Evolutionary conservation across 129 eudicot genomes (phyloP).

Genomic region (Chrysanthemum makinoi): DNA sequence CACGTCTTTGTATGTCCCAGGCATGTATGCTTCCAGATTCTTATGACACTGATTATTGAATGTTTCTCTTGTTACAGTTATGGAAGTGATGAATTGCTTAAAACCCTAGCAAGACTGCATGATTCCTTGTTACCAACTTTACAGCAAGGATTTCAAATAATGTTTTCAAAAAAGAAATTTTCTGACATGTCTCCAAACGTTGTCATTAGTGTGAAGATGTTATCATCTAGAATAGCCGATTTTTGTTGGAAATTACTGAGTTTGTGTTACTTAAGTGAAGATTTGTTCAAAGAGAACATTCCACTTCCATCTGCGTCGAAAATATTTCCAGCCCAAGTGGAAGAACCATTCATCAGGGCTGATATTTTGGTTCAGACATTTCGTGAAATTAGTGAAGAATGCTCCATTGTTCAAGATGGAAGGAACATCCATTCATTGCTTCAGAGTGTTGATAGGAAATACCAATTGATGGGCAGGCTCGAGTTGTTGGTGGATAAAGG

Average conservation of each 20-base stretch:
- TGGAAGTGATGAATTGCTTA: conserved; percentile 78
- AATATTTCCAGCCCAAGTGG: conserved; percentile 93
- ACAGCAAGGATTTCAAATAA: conserved; percentile 50
- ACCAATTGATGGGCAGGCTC: conserved; percentile 53
- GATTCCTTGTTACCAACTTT: conserved; percentile 86
- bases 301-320: conserved; percentile 65
- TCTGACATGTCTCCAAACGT: conserved; percentile 36
- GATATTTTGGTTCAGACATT: conserved; percentile 75
- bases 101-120: conserved; percentile 64
- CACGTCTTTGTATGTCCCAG: not conserved
- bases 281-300: conserved; percentile 43
- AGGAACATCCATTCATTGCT: conserved; percentile 46
- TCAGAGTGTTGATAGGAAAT: conserved; percentile 61
- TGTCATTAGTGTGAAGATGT: conserved; percentile 56
- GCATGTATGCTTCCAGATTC: not conserved
- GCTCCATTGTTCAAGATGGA: conserved; percentile 41
- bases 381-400: conserved; percentile 65
- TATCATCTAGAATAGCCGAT: conserved; percentile 63
- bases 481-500: conserved; percentile 52
- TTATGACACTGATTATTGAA: not conserved
- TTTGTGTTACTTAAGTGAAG: conserved; percentile 73
- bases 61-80: conserved; percentile 47
- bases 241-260: conserved; percentile 74
- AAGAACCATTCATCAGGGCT: conserved; percentile 83
- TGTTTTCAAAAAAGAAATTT: conserved; percentile 36